Base-by-base conservation (phyloP, 495 filamentous ascomycete genomes). In the Talaromyces ruber region DNA sequence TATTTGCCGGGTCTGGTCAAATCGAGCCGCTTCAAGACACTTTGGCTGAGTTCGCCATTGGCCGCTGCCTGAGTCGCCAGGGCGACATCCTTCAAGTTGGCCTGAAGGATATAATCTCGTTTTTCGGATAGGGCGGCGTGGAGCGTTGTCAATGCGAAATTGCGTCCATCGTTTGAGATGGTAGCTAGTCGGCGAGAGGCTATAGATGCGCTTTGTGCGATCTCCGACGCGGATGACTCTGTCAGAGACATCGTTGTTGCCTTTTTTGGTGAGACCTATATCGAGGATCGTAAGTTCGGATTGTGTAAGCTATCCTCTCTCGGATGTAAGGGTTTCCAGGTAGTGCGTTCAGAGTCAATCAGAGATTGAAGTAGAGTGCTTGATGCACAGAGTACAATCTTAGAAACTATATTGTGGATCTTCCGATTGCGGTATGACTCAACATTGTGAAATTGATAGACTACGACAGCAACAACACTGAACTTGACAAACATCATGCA, bases 1-100 rank as follows among this genome's bases (percentile, higher is more conserved):
- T 86, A 98, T 78, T 98, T 98, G 43, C 93, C 92, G 59, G 84
- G 82, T 69, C 88, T 88, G 8, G 86, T 84, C 11, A 98, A 76
- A 66, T 98, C 93, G 58, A 99, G 79, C 64, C 94, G 80, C 67
- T 96, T 94, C n/a, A 98, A 81, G 18, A 99, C 80, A 71, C 91
- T 95, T 65, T 88, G 82, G 67, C 86, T 95, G 24, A 98, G 73
- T 59, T 85, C 76, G 45, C 93, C 93, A 64, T 82, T 81, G 24
- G 83, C 83, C 11, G 87, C 90, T 50, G 89, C 89, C 64, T 83
- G 79, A 34, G 79, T 82, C 24, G 95, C 95, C 8, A 81, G 73
- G 64, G 84, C 82, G 34, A 98, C 78, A 71, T 98, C 94, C 64
- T 79, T 82, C 28, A 84, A 84, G 75, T 98, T 98, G 53, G 95